Evolutionary conservation across 1,284 basidiomycete genomes (phyloP), one percentile per base, ranked within the genome.

Genomic region (Leccinum huronense): DNA sequence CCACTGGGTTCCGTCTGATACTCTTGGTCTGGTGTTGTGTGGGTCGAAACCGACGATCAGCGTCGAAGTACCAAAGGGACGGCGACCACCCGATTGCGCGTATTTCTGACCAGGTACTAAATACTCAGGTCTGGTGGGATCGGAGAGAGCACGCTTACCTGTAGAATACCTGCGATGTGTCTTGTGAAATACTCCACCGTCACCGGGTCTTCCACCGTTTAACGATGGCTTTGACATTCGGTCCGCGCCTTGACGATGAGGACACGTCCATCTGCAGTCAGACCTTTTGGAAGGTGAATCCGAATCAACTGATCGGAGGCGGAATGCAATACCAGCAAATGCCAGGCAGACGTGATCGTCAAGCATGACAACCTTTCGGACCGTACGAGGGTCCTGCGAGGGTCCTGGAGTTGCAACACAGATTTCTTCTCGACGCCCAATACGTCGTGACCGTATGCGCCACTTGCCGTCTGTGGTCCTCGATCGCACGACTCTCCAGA

Each of bases 341-440:
- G 97, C 97, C 60, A 99, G 85, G 76, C 95, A 98, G 66, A 99
- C 82, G 76, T 99, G 97, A 75, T 99, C 97, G 74, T 99, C 97
- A 54, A 99, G 82, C 94, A 98, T 97, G 66, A 94, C 97, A 13
- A 98, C 97, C 78, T 99, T 99, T 65, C 97, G 86, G 16, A 99
- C 95, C 2, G 97, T 99, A 63, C 97, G 85, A 10, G 97, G 93
- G 23, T 23, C 23, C 23, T 23, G 23, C 97, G 85, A 10, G 97
- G 93, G 80, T 99, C 97, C 83, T 99, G 97, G 8, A 99, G 85
- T 78, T 99, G 97, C 31, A 98, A 83, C 16, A 98, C 89, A 0
- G 94, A 95, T 80, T 98, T 99, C 89, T 99, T 99, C 84, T 99
- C 97, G 23, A 99, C 97, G 61, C 97, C 97, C 31, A 99, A 85